A percentile compares a stretch with the other conserved stretches of the same genome.
Conservation (phyloP, 2,329 filamentous ascomycete species). For the Exophiala aquamarina region DNA sequence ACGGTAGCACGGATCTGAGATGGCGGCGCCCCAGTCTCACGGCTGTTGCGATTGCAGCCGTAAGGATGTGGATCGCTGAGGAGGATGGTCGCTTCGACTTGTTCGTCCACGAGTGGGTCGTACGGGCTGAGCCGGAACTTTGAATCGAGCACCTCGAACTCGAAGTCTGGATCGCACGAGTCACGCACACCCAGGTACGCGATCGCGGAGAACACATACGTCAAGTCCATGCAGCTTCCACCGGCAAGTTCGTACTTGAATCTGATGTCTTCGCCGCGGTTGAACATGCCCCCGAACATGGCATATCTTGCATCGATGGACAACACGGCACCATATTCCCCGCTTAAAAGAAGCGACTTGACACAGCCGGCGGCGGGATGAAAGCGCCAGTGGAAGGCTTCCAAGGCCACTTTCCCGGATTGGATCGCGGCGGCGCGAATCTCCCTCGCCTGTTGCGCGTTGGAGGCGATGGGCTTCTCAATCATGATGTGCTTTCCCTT, state of each 20-base stretch:
- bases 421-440: constrained; percentile 44
- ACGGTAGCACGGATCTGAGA: constrained; percentile 1
- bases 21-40: background rate
- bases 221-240: constrained; percentile 13
- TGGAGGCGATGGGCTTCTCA: constrained; percentile 56
- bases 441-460: constrained; percentile 43
- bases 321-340: constrained; percentile 4
- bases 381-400: constrained; percentile 55
- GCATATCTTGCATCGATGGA: background rate
- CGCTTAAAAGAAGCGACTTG: constrained; percentile 26
- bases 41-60: background rate
- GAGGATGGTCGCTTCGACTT: background rate
- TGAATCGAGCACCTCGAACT: constrained; percentile 4
- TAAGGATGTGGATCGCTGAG: background rate
- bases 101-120: constrained; percentile 6
- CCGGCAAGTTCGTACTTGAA: constrained; percentile 18
- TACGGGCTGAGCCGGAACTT: constrained; percentile 1
- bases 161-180: background rate
- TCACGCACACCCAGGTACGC: constrained; percentile 3
- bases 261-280: constrained; percentile 8
- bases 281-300: background rate
- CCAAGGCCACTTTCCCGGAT: constrained; percentile 49
- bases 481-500: constrained; percentile 57
- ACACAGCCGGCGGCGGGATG: constrained; percentile 51
- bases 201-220: constrained; percentile 11